Evolutionary conservation across 2,329 filamentous ascomycete species (phyloP).

Genomic region (Alternaria brassicicola): DNA sequence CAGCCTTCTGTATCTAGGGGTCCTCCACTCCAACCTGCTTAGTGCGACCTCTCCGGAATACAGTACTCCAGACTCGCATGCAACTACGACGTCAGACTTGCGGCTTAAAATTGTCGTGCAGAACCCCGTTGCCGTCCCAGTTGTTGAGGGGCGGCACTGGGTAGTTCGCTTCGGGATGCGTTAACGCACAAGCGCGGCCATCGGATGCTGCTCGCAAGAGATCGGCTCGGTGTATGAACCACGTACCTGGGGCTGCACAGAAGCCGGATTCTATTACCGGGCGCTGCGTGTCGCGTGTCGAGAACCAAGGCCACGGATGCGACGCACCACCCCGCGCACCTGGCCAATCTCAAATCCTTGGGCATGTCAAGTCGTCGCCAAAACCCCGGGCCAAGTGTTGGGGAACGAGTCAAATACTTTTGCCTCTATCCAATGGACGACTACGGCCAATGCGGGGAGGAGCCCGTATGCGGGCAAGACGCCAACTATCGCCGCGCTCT

Average conservation of each 20-base stretch:
- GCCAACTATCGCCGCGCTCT: not conserved
- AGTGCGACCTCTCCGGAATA: not conserved
- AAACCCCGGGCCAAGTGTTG: slow-evolving; percentile 1
- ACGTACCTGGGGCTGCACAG: not conserved
- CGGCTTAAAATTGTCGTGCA: not conserved
- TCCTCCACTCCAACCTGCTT: not conserved
- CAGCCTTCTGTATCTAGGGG: not conserved
- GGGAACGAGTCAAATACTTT: not conserved
- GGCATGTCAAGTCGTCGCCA: not conserved
- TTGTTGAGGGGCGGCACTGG: not conserved
- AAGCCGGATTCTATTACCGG: slow-evolving; percentile 6
- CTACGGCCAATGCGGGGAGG: not conserved
- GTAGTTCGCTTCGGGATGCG: not conserved
- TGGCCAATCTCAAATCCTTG: not conserved
- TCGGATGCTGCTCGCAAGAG: not conserved
- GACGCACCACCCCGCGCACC: not conserved
- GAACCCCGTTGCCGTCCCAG: not conserved
- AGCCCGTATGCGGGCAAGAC: not conserved
- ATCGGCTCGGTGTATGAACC: slow-evolving; percentile 3
- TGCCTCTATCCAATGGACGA: not conserved
- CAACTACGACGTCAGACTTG: not conserved
- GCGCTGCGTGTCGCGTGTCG: not conserved
- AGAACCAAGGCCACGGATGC: not conserved
- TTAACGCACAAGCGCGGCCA: slow-evolving; percentile 1
- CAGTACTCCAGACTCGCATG: not conserved